phyloP scores from a whole-genome alignment of 805 yeast genomes.

The Blastobotrys attinorum region DNA sequence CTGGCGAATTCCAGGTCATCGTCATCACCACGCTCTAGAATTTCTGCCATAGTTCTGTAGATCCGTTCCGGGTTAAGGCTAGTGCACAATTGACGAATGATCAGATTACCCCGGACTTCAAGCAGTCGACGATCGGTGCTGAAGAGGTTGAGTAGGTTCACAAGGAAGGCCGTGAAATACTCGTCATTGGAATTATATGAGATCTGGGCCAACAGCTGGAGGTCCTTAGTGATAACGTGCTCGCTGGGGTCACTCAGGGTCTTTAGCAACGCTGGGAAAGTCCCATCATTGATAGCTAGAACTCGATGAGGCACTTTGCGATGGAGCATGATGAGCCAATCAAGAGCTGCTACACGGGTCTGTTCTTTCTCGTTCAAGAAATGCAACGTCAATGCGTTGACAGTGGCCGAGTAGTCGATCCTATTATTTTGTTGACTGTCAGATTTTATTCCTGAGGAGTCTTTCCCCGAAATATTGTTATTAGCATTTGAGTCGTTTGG shows the following conservation, averaged over 20 bases:
- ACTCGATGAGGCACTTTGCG: conserved; percentile 55
- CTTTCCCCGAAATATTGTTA: not conserved
- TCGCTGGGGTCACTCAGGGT: conserved; percentile 70
- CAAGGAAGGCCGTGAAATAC: conserved; percentile 68
- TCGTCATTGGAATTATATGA: conserved; percentile 64
- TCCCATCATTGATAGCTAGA: conserved; percentile 42
- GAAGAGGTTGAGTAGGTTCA: conserved; percentile 60
- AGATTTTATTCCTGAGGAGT: no score
- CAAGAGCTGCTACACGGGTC: conserved; percentile 75
- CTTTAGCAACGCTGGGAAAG: conserved; percentile 68
- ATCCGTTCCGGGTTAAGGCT: conserved; percentile 77
- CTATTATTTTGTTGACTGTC: conserved; percentile 10
- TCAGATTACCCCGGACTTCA: conserved; percentile 71
- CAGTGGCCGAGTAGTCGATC: conserved; percentile 50
- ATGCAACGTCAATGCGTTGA: conserved; percentile 65
- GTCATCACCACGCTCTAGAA: conserved; percentile 53
- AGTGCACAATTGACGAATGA: conserved; percentile 74
- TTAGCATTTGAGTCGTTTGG: conserved; percentile 9
- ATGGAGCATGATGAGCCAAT: conserved; percentile 83
- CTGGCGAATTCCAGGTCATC: conserved; percentile 63
- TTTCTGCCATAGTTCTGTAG: conserved; percentile 70
- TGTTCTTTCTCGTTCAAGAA: conserved; percentile 68
- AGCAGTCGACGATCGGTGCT: conserved; percentile 59
- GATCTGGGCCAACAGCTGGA: conserved; percentile 65
- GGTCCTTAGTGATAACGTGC: conserved; percentile 65